Evolutionary conservation across 2,329 filamentous ascomycete species (phyloP), one percentile per base, ranked within the genome.

Genomic region (Chaetomium sp.): DNA sequence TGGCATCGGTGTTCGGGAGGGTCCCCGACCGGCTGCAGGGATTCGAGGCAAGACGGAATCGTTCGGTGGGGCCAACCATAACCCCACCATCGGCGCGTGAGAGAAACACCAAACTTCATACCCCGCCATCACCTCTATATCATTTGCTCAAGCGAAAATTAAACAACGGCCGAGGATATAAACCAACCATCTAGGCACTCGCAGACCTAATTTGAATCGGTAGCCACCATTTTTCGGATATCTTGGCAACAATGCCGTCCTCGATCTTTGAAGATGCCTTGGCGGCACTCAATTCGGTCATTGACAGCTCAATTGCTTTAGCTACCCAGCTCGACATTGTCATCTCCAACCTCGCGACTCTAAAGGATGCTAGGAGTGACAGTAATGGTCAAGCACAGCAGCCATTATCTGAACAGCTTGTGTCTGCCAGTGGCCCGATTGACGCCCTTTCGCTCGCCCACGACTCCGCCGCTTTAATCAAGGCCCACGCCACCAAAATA

Each of bases 401-500:
- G 49, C 49, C 62, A 14, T 10, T 60, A 33, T 53, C 61, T 1
- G 51, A 43, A 8, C 33, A 42, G 19, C 44, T 49, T 36, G 43
- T n/a, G n/a, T 35, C 49, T 6, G 56, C 43, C 55, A 51, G 46
- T 10, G 53, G 53, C 41, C 57, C 62, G 1, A 58, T 82, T 67
- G 71, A 87, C 60, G 77, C 84, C 8, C 79, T 96, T 32, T 73
- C 82, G 11, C 78, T 92, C 56, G 82, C 91, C 37, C 80, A 81
- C 64, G 86, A 91, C 64, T 80, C 88, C 0, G 81, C 89, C 0
- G 81, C 79, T 33, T 77, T 95, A 5, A 82, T 96, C 57, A 85
- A 83, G 68, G 89, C 91, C 0, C 90, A 96, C 67, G 82, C 86
- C 1, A 96, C 91, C 5, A 96, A 95, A 60, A 78, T 96, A 33